Evolutionary conservation across 2,329 filamentous ascomycete genomes (phyloP).

Genomic region (Pyrenophora teres): DNA sequence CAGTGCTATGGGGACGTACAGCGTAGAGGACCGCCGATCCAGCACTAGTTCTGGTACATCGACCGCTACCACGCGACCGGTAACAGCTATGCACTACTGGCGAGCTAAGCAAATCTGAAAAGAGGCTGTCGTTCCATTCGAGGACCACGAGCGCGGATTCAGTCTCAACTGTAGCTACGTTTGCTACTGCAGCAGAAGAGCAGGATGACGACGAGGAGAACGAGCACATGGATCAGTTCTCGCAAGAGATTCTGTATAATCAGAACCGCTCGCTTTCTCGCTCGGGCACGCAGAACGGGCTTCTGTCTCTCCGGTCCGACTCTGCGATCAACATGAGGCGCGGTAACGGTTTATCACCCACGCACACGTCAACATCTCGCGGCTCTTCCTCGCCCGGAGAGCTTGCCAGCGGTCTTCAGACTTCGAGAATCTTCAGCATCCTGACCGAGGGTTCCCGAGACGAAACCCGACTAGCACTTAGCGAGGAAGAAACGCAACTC

Average conservation of each 20-base stretch:
- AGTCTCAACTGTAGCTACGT: conserved; percentile 64
- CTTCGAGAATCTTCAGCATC: conserved; percentile 49
- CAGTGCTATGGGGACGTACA: conserved; percentile 83
- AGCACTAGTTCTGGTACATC: conserved; percentile 61
- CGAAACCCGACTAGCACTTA: conserved; percentile 48
- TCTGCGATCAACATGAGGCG: conserved; percentile 41
- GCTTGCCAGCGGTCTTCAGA: conserved; percentile 44
- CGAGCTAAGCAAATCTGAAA: conserved; percentile 26
- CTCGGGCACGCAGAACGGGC: conserved; percentile 19
- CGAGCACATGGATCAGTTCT: conserved; percentile 49
- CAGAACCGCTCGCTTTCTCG: conserved; percentile 23
- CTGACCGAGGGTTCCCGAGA: conserved; percentile 44
- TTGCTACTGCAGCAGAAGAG: conserved; percentile 66
- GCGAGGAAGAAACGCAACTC: conserved; percentile 61
- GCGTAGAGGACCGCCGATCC: conserved; percentile 58
- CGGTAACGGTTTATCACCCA: conserved; percentile 30
- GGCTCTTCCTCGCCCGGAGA: conserved; percentile 38
- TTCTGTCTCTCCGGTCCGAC: conserved; percentile 36
- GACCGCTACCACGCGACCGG: conserved; percentile 55
- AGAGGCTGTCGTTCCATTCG: conserved; percentile 47
- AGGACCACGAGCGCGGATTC: conserved; percentile 64
- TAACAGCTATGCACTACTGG: conserved; percentile 34
- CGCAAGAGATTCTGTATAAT: conserved; percentile 37
- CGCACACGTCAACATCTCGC: conserved; percentile 35
- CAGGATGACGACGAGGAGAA: conserved; percentile 48